phyloP scores from a whole-genome alignment of 202 grass and related monocot genomes.

The Tripidium arundinaceum region DNA sequence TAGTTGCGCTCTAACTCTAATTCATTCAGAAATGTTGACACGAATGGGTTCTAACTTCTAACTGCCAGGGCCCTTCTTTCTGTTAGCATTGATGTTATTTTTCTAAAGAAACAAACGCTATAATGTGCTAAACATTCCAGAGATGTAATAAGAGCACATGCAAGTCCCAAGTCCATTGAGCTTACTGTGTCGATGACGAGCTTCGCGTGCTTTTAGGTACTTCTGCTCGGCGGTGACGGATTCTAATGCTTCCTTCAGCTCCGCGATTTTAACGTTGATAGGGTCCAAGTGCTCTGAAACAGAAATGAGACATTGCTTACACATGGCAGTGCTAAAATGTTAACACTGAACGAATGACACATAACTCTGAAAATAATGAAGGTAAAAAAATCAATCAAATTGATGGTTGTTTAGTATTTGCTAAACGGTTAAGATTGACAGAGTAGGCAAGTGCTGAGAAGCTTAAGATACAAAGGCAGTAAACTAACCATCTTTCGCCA shows the following conservation, averaged over 20 bases:
- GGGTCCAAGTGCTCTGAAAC: slow-evolving; percentile 92
- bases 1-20: background rate
- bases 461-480: slow-evolving; percentile 23
- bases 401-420: background rate
- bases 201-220: slow-evolving; percentile 92
- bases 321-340: background rate
- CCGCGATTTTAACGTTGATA: slow-evolving; percentile 96
- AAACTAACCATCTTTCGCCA: slow-evolving; percentile 94
- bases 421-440: background rate
- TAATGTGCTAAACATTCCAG: background rate
- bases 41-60: background rate
- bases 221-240: slow-evolving; percentile 88
- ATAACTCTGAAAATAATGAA: slow-evolving; percentile 4
- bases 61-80: background rate
- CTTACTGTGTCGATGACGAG: slow-evolving; percentile 94
- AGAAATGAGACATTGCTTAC: slow-evolving; percentile 10
- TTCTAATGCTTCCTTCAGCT: slow-evolving; percentile 95
- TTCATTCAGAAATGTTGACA: background rate
- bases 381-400: background rate
- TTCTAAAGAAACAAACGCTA: background rate
- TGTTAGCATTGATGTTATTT: background rate
- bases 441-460: background rate
- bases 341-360: background rate
- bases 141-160: background rate
- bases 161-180: slow-evolving; percentile 20